These are phyloP conservation scores for Tolypocladium endophyticum DNA, from an alignment of 2,329 filamentous ascomycete species.

Conservation along the genomic window DNA sequence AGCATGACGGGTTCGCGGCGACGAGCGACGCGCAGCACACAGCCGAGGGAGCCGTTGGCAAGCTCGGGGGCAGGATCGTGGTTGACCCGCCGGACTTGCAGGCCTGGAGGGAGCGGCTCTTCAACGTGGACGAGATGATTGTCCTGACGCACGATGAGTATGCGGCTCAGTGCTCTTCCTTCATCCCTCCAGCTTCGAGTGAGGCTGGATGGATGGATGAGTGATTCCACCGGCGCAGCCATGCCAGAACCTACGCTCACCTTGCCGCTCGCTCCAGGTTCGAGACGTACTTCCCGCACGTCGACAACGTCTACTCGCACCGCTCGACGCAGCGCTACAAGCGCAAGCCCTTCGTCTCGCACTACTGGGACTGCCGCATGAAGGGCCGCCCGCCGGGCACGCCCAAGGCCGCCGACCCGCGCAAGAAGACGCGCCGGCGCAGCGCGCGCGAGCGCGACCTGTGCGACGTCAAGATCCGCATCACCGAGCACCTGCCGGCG, in stretches of 20 bases:
- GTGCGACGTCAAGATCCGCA: constrained; percentile 83
- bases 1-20: neutral
- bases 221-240: neutral
- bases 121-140: constrained; percentile 65
- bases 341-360: constrained; percentile 70
- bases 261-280: constrained; percentile 37
- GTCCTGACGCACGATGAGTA: constrained; percentile 66
- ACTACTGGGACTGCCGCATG: constrained; percentile 77
- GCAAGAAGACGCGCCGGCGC: constrained; percentile 73
- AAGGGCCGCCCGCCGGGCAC: constrained; percentile 72
- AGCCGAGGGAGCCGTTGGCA: constrained; percentile 30
- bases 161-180: neutral
- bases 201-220: neutral
- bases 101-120: constrained; percentile 61
- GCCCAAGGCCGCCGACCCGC: constrained; percentile 67
- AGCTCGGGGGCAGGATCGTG: constrained; percentile 46
- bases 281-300: constrained; percentile 71
- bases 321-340: constrained; percentile 74
- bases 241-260: neutral
- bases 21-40: neutral
- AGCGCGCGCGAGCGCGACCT: constrained; percentile 64
- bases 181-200: neutral
- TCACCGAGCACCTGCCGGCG: constrained; percentile 62
- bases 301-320: constrained; percentile 79
- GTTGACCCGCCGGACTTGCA: constrained; percentile 57